Percentiles rank a stretch among this genome's conserved stretches.
These are phyloP conservation scores for Pyrenochaeta sp. DNA, from an alignment of 2,329 filamentous ascomycete genomes.

Conservation along the genomic window DNA sequence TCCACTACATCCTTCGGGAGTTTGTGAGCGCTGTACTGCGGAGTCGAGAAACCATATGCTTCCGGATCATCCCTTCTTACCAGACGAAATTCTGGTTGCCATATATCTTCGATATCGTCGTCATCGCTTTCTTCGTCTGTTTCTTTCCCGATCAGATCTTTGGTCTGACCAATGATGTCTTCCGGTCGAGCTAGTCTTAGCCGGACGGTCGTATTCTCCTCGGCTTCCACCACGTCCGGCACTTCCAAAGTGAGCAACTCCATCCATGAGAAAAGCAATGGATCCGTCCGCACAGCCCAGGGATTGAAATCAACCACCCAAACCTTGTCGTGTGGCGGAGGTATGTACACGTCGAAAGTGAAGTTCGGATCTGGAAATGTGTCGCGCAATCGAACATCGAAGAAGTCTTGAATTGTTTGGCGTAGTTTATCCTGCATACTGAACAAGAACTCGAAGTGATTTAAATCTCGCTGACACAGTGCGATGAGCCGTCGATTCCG, in stretches of 20 bases:
- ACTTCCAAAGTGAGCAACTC: constrained; percentile 81
- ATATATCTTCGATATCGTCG: constrained; percentile 64
- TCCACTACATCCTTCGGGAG: constrained; percentile 91
- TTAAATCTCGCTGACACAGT: constrained; percentile 88
- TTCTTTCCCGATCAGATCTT: constrained; percentile 2
- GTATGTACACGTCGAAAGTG: constrained; percentile 91
- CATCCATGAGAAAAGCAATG: constrained; percentile 86
- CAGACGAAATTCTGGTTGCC: constrained; percentile 80
- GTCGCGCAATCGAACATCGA: constrained; percentile 74
- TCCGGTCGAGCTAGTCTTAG: constrained; percentile 17
- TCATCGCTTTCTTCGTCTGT: constrained; percentile 42
- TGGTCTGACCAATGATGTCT: constrained; percentile 7
- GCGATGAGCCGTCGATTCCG: constrained; percentile 81
- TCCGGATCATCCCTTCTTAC: constrained; percentile 86
- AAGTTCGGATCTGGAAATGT: constrained; percentile 87
- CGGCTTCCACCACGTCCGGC: constrained; percentile 40
- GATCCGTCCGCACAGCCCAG: constrained; percentile 90
- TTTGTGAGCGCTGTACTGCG: constrained; percentile 95
- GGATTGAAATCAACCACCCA: constrained; percentile 95
- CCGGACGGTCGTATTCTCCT: constrained; percentile 41
- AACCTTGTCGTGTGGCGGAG: constrained; percentile 75
- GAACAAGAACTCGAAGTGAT: constrained; percentile 86
- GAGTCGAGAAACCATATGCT: constrained; percentile 83
- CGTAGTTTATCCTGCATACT: constrained; percentile 72
- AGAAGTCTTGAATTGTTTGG: constrained; percentile 77